Conservation (phyloP, 1,284 basidiomycete species). For the Sphaerobolus stellatus region DNA sequence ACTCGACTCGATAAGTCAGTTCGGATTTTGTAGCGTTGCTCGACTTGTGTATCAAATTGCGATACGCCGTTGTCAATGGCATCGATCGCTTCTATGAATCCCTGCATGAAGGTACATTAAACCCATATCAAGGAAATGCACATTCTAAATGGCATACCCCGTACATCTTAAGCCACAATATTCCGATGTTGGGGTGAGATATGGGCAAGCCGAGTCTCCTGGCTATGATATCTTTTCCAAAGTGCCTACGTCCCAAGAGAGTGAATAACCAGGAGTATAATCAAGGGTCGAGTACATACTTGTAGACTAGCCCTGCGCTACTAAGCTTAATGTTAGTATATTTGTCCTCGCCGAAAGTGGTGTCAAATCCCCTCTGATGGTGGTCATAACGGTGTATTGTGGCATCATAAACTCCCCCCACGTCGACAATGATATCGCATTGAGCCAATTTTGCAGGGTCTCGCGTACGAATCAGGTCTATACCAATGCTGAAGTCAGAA, state of each 20-base stretch:
- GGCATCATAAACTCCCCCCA: constrained; percentile 91
- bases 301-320: constrained; percentile 93
- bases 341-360: constrained; percentile 80
- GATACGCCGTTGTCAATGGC: constrained; percentile 94
- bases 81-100: constrained; percentile 94
- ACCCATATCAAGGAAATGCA: neutral
- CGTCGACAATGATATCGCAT: constrained; percentile 97
- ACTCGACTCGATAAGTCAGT: constrained; percentile 87
- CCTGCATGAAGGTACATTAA: constrained; percentile 41
- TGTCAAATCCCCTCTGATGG: constrained; percentile 92
- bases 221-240: constrained; percentile 86
- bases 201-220: constrained; percentile 52
- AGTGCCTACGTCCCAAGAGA: constrained; percentile 62
- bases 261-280: too few relatives aligned
- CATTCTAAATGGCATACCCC: constrained; percentile 42
- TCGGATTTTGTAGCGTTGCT: constrained; percentile 68
- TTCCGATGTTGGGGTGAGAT: constrained; percentile 64
- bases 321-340: constrained; percentile 82
- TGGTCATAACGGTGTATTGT: constrained; percentile 85
- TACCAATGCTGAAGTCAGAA: neutral
- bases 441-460: constrained; percentile 78
- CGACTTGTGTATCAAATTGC: constrained; percentile 59
- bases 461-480: constrained; percentile 78
- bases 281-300: constrained; percentile 51
- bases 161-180: constrained; percentile 90